Evolutionary conservation across 495 filamentous ascomycete genomes (phyloP).

Genomic region (Sphaerosporella brunnea): DNA sequence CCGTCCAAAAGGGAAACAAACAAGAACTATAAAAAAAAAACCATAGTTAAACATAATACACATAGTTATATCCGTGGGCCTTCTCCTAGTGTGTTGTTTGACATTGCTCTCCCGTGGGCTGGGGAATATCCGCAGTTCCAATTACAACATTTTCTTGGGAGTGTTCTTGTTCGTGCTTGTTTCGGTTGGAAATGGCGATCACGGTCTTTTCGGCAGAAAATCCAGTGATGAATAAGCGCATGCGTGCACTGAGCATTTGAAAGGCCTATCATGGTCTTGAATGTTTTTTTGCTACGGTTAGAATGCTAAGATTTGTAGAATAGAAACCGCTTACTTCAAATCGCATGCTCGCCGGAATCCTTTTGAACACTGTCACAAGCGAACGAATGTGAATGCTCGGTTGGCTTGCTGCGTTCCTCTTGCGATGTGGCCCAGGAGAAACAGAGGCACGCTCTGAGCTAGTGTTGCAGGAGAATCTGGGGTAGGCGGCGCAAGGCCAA

Average conservation of each 20-base stretch:
- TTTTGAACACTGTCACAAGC: conserved; percentile 25
- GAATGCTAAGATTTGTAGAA: no score
- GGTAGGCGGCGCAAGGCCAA: not conserved
- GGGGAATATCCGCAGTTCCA: conserved; percentile 80
- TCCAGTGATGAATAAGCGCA: conserved; percentile 74
- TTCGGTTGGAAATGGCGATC: conserved; percentile 93
- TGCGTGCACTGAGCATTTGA: conserved; percentile 61
- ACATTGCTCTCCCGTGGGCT: conserved; percentile 95
- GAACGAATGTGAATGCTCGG: not conserved
- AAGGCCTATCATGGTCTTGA: conserved; percentile 90
- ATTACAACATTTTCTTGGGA: conserved; percentile 58
- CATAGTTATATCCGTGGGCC: conserved; percentile 79
- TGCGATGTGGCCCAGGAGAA: not conserved
- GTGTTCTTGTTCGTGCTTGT: conserved; percentile 66
- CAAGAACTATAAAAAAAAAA: no score
- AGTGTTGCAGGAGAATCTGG: not conserved
- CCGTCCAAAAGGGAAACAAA: no score
- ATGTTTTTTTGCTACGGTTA: conserved; percentile 50
- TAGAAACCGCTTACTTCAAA: conserved; percentile 15
- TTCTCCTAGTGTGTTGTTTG: conserved; percentile 99
- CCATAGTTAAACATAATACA: no score
- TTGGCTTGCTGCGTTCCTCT: not conserved
- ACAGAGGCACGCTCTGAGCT: not conserved
- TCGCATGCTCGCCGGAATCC: conserved; percentile 20
- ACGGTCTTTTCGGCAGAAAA: conserved; percentile 97